These are phyloP conservation scores for Thelonectria olida DNA, from an alignment of 2,329 filamentous ascomycete species.

Conservation along the genomic window DNA sequence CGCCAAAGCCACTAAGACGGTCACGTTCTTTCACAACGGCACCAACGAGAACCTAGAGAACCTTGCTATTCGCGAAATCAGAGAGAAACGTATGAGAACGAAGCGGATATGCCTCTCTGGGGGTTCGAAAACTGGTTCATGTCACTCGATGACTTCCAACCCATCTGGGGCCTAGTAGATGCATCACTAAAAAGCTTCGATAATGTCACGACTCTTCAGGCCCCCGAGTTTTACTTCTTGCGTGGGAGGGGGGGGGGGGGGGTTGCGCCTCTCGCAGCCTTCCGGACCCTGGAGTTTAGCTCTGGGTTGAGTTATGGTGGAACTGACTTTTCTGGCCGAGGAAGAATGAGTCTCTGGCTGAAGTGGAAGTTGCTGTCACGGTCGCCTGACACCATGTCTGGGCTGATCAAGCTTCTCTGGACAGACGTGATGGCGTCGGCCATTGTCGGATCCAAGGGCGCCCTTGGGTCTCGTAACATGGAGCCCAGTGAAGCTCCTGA, in stretches of 20 bases:
- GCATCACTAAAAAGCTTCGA: conserved; percentile 22
- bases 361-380: conserved; percentile 13
- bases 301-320: not conserved
- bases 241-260: too few relatives aligned
- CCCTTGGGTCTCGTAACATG: conserved; percentile 23
- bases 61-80: conserved; percentile 46
- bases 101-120: conserved; percentile 46
- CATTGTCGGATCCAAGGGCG: conserved; percentile 27
- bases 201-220: conserved; percentile 27
- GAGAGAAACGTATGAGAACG: conserved; percentile 47
- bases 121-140: conserved; percentile 40
- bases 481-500: conserved; percentile 6
- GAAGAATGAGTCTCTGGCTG: conserved; percentile 18
- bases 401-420: conserved; percentile 20
- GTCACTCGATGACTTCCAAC: conserved; percentile 22
- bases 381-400: not conserved
- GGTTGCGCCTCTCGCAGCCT: conserved; percentile 18
- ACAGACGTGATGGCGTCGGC: conserved; percentile 26
- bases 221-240: conserved; percentile 25
- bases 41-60: conserved; percentile 45
- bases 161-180: conserved; percentile 36
- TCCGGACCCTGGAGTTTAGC: conserved; percentile 8
- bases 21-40: conserved; percentile 53
- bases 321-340: not conserved
- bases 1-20: conserved; percentile 55